Base-by-base conservation (phyloP, 805 yeast genomes). In the Sugiyamaella boreocaroliniensis region DNA sequence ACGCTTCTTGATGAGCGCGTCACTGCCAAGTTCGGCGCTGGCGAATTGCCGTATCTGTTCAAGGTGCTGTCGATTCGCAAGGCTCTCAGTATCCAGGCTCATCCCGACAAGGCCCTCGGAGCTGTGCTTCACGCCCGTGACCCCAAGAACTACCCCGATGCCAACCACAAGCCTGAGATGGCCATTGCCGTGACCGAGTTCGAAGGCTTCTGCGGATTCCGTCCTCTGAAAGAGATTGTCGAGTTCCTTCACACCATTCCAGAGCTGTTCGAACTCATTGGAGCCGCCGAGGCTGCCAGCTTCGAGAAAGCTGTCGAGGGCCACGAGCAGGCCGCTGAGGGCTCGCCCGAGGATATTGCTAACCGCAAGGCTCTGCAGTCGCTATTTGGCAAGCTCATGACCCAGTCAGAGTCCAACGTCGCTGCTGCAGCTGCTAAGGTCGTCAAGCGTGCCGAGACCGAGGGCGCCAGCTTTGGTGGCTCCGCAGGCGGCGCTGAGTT, bases 151-250 rank as follows among this genome's bases (percentile, higher is more conserved):
- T 93, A 93, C 69, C 98, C 98, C 2, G 99, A 93, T 72, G 95
- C 85, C 68, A 93, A 93, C 75, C 99, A 93, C 73, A 93, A 93
- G 75, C 99, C 99, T n/a, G 99, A 93, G 71, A 93, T 93, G 99
- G 98, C 99, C 48, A 81, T 93, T 65, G 99, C 99, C 8, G 83
- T 93, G 50, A 90, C 98, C 19, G 87, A 81, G 55, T 93, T 93
- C 64, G 98, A 93, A 74, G 98, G 97, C 0, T 92, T 93, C 72
- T 93, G 99, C 71, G 99, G 99, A 0, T 93, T 93, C 76, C 85
- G 93, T 67, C 99, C 99, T 18, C 78, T 90, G 64, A 77, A 75
- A 37, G 85, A 89, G 71, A 78, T 93, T 60, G 83, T 83, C 47
- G 74, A 74, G 45, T 82, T 87, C 57, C 76, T 93, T 63, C 65